A percentile compares a stretch with the other conserved stretches of the same genome.
phyloP scores from a whole-genome alignment of 306 rosid species.

The Bauhinia variegata region DNA sequence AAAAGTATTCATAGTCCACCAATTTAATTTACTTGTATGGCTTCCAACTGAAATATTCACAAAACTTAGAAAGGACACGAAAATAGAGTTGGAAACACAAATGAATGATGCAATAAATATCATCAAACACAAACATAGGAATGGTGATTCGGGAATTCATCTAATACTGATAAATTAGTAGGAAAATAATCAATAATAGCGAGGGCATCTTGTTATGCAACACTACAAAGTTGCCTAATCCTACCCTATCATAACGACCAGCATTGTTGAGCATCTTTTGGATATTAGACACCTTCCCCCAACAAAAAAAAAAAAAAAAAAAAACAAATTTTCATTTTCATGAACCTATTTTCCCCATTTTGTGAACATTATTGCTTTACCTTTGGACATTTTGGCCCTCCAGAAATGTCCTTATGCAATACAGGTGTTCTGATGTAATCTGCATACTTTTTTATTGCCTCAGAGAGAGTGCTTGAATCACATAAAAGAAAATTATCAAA shows the following conservation, averaged over 20 bases:
- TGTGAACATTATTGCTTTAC: constrained; percentile 38
- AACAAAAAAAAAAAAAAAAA: not conserved
- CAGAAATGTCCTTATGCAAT: constrained; percentile 34
- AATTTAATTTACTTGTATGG: constrained; percentile 1
- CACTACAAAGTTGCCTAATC: too few species aligned
- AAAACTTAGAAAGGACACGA: constrained; percentile 30
- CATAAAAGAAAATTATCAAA: constrained; percentile 68
- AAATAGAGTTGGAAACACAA: not conserved
- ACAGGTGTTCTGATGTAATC: constrained; percentile 44
- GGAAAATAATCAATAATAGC: not conserved
- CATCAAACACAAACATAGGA: too few species aligned
- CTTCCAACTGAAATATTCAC: constrained; percentile 14
- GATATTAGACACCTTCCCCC: not conserved
- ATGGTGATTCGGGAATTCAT: too few species aligned
- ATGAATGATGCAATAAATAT: not conserved
- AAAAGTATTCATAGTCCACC: constrained; percentile 24
- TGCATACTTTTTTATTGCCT: constrained; percentile 63
- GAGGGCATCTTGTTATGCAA: constrained; percentile 16
- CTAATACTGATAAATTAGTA: constrained; percentile 11
- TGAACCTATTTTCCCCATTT: too few species aligned
- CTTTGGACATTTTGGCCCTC: constrained; percentile 82
- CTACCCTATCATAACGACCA: too few species aligned
- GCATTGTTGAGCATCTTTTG: too few species aligned
- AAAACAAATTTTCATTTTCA: too few species aligned
- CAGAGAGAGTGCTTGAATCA: constrained; percentile 62